A percentile compares a stretch with the other conserved stretches of the same genome.
phyloP scores from a whole-genome alignment of 176 grass and related monocot species.

The Ananas comosus region DNA sequence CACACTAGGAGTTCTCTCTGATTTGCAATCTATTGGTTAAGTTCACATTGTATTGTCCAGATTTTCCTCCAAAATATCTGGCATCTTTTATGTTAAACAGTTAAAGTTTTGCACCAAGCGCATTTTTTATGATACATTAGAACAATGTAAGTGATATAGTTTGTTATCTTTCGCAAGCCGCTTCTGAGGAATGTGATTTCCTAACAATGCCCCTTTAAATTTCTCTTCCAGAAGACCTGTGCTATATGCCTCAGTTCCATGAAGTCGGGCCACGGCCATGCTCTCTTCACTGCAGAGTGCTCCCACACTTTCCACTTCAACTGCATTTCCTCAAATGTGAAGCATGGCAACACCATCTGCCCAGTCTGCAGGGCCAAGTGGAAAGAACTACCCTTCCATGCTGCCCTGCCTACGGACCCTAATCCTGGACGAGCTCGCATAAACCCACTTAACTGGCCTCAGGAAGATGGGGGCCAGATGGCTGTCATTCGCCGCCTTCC shows the following conservation, averaged over 20 bases:
- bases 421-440: conserved; percentile 33
- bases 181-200: neutral
- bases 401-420: conserved; percentile 33
- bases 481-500: conserved; percentile 32
- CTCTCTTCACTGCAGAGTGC: conserved; percentile 91
- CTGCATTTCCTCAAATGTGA: conserved; percentile 87
- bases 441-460: conserved; percentile 27
- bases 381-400: conserved; percentile 78
- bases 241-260: conserved; percentile 84
- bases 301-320: conserved; percentile 95
- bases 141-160: neutral
- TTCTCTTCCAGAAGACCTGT: conserved; percentile 58
- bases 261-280: conserved; percentile 68
- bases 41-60: neutral
- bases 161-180: neutral
- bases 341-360: conserved; percentile 78
- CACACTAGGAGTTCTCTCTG: neutral
- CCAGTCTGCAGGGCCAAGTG: conserved; percentile 86
- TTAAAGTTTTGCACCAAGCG: neutral
- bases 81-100: too few species aligned
- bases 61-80: too few species aligned
- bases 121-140: neutral
- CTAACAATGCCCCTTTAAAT: conserved; percentile 14
- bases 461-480: conserved; percentile 32
- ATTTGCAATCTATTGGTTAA: neutral